Evolutionary conservation across 2,329 filamentous ascomycete species (phyloP).

Genomic region (Aspergillus ibericus): DNA sequence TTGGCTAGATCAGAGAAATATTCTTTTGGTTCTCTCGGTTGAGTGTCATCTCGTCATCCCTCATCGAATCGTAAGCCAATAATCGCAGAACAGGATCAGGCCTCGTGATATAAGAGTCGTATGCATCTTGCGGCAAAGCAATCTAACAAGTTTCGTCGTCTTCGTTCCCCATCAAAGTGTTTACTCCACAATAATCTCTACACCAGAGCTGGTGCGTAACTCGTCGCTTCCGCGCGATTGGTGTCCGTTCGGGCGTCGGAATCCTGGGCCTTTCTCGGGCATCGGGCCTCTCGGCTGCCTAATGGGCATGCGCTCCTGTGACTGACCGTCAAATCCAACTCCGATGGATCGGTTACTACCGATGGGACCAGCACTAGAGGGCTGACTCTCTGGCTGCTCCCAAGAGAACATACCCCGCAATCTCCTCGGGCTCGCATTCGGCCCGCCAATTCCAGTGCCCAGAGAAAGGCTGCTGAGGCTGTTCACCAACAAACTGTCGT

Average conservation of each 20-base stretch:
- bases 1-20: conserved; percentile 43
- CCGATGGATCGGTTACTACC: conserved; percentile 65
- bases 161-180: conserved; percentile 34
- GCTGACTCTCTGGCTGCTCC: conserved; percentile 55
- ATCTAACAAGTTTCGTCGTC: conserved; percentile 37
- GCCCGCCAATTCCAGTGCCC: conserved; percentile 47
- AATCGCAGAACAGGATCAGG: conserved; percentile 38
- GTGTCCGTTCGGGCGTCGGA: conserved; percentile 63
- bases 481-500: conserved; percentile 62
- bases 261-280: conserved; percentile 58
- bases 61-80: conserved; percentile 50
- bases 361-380: conserved; percentile 56
- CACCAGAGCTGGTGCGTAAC: conserved; percentile 59
- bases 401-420: conserved; percentile 62
- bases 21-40: conserved; percentile 41
- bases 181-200: conserved; percentile 66
- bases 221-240: conserved; percentile 64
- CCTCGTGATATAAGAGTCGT: conserved; percentile 44
- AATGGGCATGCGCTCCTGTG: conserved; percentile 56
- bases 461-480: conserved; percentile 63
- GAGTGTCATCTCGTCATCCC: conserved; percentile 49
- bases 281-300: conserved; percentile 63
- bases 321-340: conserved; percentile 57
- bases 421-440: conserved; percentile 57
- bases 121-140: conserved; percentile 44